Evolutionary conservation across 306 rosid species (phyloP).

Genomic region (Lagenaria siceraria): DNA sequence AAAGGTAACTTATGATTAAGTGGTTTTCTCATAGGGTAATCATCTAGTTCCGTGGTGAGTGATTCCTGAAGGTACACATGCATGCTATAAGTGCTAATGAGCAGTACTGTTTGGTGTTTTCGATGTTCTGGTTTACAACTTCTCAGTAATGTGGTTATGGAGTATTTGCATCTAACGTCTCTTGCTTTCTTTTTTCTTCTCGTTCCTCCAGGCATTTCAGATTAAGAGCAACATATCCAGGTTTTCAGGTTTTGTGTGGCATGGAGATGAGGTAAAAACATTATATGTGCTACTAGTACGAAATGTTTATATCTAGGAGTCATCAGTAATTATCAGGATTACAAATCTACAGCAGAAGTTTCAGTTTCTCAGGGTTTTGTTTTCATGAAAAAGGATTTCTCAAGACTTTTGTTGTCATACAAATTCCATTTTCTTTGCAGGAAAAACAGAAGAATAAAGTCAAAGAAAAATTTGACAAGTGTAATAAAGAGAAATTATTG

Average conservation of each 20-base stretch:
- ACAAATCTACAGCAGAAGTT: not conserved
- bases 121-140: not conserved
- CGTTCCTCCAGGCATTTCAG: slow-evolving; percentile 59
- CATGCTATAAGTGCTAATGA: not conserved
- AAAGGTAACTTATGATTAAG: slow-evolving; percentile 44
- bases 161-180: not conserved
- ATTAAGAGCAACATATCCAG: slow-evolving; percentile 79
- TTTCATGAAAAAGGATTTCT: not conserved
- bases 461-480: slow-evolving; percentile 80
- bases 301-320: not conserved
- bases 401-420: not conserved
- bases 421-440: slow-evolving; percentile 26
- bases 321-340: not conserved
- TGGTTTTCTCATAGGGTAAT: not conserved
- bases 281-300: not conserved
- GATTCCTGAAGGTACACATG: not conserved
- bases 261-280: slow-evolving; percentile 57
- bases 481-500: slow-evolving; percentile 72
- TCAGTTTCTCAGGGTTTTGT: not conserved
- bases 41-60: not conserved
- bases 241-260: slow-evolving; percentile 99
- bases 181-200: not conserved
- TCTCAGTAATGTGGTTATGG: not conserved
- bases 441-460: slow-evolving; percentile 83
- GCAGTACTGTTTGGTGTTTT: not conserved